phyloP scores from a whole-genome alignment of 805 yeast genomes.

The Hanseniaspora meyeri region DNA sequence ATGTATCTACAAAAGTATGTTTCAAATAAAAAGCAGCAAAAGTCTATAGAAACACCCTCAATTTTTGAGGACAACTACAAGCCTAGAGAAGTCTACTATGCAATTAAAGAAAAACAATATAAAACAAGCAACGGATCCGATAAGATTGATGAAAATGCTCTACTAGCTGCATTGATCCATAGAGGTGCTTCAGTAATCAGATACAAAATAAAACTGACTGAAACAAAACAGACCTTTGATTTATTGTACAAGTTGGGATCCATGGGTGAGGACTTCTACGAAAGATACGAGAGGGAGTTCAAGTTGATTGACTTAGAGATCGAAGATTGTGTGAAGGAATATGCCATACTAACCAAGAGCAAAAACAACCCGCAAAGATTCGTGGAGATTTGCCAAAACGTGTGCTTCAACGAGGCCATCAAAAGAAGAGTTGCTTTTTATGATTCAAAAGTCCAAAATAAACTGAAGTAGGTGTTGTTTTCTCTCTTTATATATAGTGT shows the following conservation, averaged over 20 bases:
- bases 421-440: constrained; percentile 45
- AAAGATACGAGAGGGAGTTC: constrained; percentile 63
- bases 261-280: constrained; percentile 79
- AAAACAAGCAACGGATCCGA: constrained; percentile 25
- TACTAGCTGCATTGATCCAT: constrained; percentile 54
- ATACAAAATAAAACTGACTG: constrained; percentile 70
- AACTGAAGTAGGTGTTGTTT: background rate
- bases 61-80: constrained; percentile 55
- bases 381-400: constrained; percentile 72
- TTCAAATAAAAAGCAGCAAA: constrained; percentile 4
- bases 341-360: constrained; percentile 48
- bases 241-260: constrained; percentile 75
- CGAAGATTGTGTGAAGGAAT: constrained; percentile 61
- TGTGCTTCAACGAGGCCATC: constrained; percentile 83
- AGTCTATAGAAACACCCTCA: constrained; percentile 30
- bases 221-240: constrained; percentile 56
- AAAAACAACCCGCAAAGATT: constrained; percentile 65
- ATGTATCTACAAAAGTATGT: constrained; percentile 7
- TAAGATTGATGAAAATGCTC: constrained; percentile 63
- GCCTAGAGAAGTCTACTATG: constrained; percentile 49
- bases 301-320: constrained; percentile 74
- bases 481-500: background rate
- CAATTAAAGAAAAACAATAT: constrained; percentile 36
- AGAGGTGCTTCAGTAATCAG: constrained; percentile 83
- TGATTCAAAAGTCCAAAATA: constrained; percentile 7